phyloP scores from a whole-genome alignment of 768 basidiomycete species.

The Fomitopsis pulvina region DNA sequence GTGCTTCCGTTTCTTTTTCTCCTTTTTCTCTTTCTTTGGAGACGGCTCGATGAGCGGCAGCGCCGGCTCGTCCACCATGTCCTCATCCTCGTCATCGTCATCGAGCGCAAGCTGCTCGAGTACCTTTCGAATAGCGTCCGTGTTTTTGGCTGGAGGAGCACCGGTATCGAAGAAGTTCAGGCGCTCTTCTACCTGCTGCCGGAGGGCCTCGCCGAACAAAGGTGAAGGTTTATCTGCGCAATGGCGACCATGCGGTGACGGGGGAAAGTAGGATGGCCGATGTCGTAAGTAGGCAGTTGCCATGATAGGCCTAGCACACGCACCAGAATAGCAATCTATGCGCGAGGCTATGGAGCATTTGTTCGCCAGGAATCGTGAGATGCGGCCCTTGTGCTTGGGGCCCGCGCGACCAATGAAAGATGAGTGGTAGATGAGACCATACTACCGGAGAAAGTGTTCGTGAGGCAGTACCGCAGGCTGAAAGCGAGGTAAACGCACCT shows the following conservation, averaged over 20 bases:
- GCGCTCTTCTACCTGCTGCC: slow-evolving; percentile 92
- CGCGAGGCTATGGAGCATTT: slow-evolving; percentile 96
- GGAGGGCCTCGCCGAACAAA: slow-evolving; percentile 93
- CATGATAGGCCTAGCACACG: slow-evolving; percentile 13
- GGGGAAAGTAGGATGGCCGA: background rate
- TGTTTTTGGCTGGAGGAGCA: slow-evolving; percentile 80
- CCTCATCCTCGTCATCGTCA: slow-evolving; percentile 51
- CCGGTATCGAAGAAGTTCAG: slow-evolving; percentile 93
- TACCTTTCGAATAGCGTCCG: slow-evolving; percentile 89
- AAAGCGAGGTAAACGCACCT: slow-evolving; percentile 39
- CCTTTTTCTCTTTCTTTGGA: slow-evolving; percentile 44
- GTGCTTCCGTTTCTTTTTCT: slow-evolving; percentile 63
- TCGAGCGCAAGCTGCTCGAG: slow-evolving; percentile 71
- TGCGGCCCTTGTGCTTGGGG: slow-evolving; percentile 92
- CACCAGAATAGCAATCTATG: slow-evolving; percentile 92
- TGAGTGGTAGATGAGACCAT: slow-evolving; percentile 96
- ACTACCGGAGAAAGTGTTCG: slow-evolving; percentile 41
- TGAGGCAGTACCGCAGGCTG: background rate
- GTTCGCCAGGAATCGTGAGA: slow-evolving; percentile 98
- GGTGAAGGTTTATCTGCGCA: slow-evolving; percentile 72
- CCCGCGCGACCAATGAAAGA: slow-evolving; percentile 94
- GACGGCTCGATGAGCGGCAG: slow-evolving; percentile 55
- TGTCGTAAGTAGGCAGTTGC: background rate
- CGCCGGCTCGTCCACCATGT: slow-evolving; percentile 38
- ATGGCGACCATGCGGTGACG: background rate